phyloP scores from a whole-genome alignment of 768 basidiomycete species.

The Mrakia blollopis region DNA sequence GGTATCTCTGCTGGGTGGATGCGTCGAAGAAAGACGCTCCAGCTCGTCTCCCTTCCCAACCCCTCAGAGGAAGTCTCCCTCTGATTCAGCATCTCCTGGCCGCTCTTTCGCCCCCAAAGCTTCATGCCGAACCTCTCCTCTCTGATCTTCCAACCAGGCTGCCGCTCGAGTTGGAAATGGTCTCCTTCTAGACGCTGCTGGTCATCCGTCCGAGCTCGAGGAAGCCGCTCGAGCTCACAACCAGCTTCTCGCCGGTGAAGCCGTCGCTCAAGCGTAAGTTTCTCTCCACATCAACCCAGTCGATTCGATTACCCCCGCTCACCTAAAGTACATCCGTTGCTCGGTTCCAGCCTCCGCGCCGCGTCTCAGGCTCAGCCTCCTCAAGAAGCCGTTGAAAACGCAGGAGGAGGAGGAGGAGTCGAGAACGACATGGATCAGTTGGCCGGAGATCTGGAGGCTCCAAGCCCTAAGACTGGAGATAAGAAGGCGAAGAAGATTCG shows the following conservation, averaged over 20 bases:
- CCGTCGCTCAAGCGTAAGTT: background rate
- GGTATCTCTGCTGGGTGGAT: background rate
- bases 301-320: no score
- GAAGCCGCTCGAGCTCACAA: background rate
- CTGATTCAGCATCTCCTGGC: background rate
- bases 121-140: background rate
- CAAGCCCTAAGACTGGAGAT: background rate
- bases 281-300: background rate
- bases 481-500: background rate
- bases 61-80: background rate
- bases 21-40: background rate
- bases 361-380: background rate
- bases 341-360: background rate
- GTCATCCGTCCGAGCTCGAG: background rate
- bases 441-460: no score
- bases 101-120: no score
- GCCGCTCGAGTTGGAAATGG: background rate
- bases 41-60: background rate
- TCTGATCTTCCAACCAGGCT: background rate
- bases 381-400: background rate
- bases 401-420: background rate
- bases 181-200: background rate
- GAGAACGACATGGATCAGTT: background rate
- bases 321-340: no score
- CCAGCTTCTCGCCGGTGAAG: background rate